phyloP scores from a whole-genome alignment of 108 stramenopile genomes.

The Skeletonema tropicum region DNA sequence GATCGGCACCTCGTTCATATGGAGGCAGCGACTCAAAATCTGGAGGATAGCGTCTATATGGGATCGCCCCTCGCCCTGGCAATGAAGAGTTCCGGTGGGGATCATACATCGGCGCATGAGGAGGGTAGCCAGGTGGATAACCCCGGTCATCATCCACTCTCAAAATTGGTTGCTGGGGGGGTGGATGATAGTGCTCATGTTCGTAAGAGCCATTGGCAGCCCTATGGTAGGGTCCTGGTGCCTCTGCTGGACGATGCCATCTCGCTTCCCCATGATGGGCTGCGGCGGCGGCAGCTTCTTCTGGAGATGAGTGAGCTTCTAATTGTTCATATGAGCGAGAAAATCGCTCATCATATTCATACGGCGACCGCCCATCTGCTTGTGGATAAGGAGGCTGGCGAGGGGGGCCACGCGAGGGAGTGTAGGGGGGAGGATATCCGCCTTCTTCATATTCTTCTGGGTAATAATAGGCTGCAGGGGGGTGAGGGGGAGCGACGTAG shows the following conservation, averaged over 20 bases:
- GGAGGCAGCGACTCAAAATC: constrained; percentile 1
- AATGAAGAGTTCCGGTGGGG: neutral
- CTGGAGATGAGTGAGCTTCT: neutral
- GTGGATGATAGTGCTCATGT: neutral
- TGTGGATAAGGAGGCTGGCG: neutral
- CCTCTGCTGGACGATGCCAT: neutral
- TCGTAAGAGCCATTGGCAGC: neutral
- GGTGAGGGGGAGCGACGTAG: neutral
- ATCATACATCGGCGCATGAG: constrained; percentile 2
- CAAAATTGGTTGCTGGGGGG: neutral
- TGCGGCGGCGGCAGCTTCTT: neutral
- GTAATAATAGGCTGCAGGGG: neutral
- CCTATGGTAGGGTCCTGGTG: neutral
- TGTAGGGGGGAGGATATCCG: neutral
- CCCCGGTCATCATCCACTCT: neutral
- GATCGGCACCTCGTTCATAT: neutral
- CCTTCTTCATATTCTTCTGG: constrained; percentile 1
- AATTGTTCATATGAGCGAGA: neutral
- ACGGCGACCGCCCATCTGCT: neutral
- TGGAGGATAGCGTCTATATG: neutral
- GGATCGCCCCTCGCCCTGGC: neutral
- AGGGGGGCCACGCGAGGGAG: neutral
- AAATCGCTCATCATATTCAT: constrained; percentile 1
- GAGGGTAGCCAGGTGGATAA: constrained; percentile 1
- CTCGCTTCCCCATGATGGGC: neutral